Evolutionary conservation across 495 filamentous ascomycete genomes (phyloP).

Genomic region (Podospora tetraspora): DNA sequence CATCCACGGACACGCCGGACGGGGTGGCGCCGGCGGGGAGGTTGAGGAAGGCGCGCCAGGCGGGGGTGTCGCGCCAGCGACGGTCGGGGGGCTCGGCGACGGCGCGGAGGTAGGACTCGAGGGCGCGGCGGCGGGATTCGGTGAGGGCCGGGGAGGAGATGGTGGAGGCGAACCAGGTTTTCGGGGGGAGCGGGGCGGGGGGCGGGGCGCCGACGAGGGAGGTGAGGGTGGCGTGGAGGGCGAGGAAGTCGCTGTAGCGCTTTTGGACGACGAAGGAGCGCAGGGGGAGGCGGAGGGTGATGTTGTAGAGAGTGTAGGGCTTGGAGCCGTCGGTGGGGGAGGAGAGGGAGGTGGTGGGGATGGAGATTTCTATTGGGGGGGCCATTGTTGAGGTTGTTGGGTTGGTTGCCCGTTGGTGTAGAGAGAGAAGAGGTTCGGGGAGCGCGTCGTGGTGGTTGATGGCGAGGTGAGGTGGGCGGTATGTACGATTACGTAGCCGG

Average conservation of each 20-base stretch:
- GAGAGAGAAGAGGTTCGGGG: neutral
- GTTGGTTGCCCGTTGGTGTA: neutral
- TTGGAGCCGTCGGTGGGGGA: conserved; percentile 50
- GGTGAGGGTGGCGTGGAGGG: conserved; percentile 66
- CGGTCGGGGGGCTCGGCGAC: conserved; percentile 72
- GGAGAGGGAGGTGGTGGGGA: conserved; percentile 66
- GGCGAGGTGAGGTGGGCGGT: neutral
- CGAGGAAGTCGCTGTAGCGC: conserved; percentile 87
- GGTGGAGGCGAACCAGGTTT: conserved; percentile 83
- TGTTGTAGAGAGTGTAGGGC: conserved; percentile 87
- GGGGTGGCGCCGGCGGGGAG: conserved; percentile 51
- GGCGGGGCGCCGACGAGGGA: conserved; percentile 53
- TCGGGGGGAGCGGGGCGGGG: conserved; percentile 65
- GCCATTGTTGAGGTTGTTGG: conserved; percentile 51
- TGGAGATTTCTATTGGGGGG: conserved; percentile 71
- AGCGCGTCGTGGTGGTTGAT: neutral
- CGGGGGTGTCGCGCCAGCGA: conserved; percentile 78
- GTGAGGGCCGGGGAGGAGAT: conserved; percentile 69
- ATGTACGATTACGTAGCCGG: conserved; percentile 9
- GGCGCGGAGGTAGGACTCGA: conserved; percentile 76
- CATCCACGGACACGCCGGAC: conserved; percentile 44
- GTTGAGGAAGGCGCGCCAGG: conserved; percentile 83
- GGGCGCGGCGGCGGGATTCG: conserved; percentile 66
- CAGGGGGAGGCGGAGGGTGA: conserved; percentile 79
- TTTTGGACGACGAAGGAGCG: conserved; percentile 83